Conservation (phyloP, 805 yeast species). For the Scheffersomyces lignosus region DNA sequence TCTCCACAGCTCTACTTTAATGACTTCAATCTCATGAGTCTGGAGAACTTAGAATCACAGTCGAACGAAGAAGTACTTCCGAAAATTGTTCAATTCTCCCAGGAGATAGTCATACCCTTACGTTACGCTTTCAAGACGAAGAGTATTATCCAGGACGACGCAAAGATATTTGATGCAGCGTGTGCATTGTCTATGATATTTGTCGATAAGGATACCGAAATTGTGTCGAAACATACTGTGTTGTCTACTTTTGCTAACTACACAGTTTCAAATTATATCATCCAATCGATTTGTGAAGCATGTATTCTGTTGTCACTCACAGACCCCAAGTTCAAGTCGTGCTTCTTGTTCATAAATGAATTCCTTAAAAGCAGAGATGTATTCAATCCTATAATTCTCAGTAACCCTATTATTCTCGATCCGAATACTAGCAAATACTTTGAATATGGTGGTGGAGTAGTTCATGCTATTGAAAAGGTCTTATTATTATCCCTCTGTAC, state of each 20-base stretch:
- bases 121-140: constrained; percentile 22
- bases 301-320: constrained; percentile 33
- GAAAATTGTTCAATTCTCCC: constrained; percentile 16
- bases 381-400: constrained; percentile 8
- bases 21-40: constrained; percentile 22
- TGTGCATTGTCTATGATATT: constrained; percentile 31
- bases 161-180: constrained; percentile 33
- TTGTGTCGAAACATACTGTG: constrained; percentile 17
- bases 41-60: constrained; percentile 10
- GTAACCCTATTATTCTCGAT: constrained; percentile 5
- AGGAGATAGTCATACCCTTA: constrained; percentile 27
- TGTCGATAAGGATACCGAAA: constrained; percentile 16
- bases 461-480: constrained; percentile 36
- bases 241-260: constrained; percentile 28
- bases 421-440: constrained; percentile 6
- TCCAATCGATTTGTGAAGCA: constrained; percentile 36
- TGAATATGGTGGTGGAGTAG: constrained; percentile 18
- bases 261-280: constrained; percentile 28
- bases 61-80: constrained; percentile 11
- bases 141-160: constrained; percentile 11
- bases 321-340: constrained; percentile 36
- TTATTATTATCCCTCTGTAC: constrained; percentile 41
- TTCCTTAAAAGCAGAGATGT: constrained; percentile 29
- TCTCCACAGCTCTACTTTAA: constrained; percentile 36
- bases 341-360: constrained; percentile 34